Evolutionary conservation across 2,329 filamentous ascomycete genomes (phyloP), one percentile per base, ranked within the genome.

Genomic region (Macrophomina pseudophaseolina): DNA sequence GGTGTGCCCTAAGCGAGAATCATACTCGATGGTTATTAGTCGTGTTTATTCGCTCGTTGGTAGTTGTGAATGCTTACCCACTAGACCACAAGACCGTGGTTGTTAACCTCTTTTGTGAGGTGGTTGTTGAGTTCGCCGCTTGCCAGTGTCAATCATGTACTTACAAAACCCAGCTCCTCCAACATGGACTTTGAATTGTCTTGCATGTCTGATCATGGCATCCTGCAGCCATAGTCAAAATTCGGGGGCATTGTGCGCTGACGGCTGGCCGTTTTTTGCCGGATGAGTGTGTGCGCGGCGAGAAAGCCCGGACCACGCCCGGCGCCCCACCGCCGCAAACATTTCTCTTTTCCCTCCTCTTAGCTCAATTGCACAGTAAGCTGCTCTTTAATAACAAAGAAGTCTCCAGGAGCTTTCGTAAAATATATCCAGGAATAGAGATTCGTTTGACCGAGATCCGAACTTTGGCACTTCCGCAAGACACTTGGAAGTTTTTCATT

Each of bases 1-100:
- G 16, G 52, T 58, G 3, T 30, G 53, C 53, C 53, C 53, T 58
- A 58, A 58, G 53, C 53, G 53, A 58, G 53, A 58, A 58, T 58
- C 53, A 58, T 58, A 42, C 42, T 14, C 16, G 42, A 14, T 38
- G 42, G 9, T 16, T 44, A 6, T 44, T 44, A 44, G 42, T 5
- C 5, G 5, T 44, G 16, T 23, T 23, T 23, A 23, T 3, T 23
- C 23, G 23, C 23, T 23, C 23, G 23, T 23, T 23, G 23, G 23
- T 23, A 23, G 23, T 3, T 23, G 23, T 23, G 23, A 23, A 23
- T 23, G 23, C 23, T 23, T 23, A 23, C 23, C 53, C 53, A 58
- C 53, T 58, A 58, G 53, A 58, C 53, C 53, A 58, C 53, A 44
- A 58, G 53, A 56, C 53, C 53, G n/a, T 23, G 23, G 23, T 30